Base-by-base conservation (phyloP, 495 filamentous ascomycete genomes). In the Podospora comata region DNA sequence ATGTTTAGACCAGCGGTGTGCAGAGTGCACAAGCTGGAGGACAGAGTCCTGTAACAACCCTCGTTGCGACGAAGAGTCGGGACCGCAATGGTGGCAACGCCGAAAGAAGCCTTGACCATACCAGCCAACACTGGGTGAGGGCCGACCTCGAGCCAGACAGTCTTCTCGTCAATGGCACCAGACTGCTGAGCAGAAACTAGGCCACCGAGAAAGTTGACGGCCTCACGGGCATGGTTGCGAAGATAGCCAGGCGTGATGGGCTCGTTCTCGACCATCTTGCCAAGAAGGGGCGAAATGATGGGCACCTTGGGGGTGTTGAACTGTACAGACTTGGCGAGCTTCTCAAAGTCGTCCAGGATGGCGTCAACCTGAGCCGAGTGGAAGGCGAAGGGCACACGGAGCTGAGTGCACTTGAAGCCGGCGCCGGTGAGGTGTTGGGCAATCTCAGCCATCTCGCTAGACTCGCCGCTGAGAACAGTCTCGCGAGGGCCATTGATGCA, bases 351-450 rank as follows among this genome's bases (percentile, higher is more conserved):
- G 5, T 88, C 84, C 5, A 93, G 77, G 23, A 95, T 90, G 26
- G 89, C 83, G n/a, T 94, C 89, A 27, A 94, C 87, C 71, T 94
- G 92, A 0, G 86, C 82, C 4, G 92, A 91, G 76, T 96, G 92
- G 83, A 93, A 95, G 16, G 92, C 92, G 66, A 88, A 94, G 34
- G 90, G 89, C 16, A 93, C 86, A 48, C 87, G 85, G 4, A 95
- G 83, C 68, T 86, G 87, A 0, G 85, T 91, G 72, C 83, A 88
- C 75, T 91, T 93, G 73, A 85, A 80, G 18, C 90, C 84, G 2
- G 84, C 84, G 60, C 81, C 78, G 20, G 76, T 79, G 19, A 93
- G 84, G 32, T 82, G 77, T 65, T 89, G 83, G 23, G 87, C 82
- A 70, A 93, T 78, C 15, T 80, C 71, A 30, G 86, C 79, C 15